phyloP scores from a whole-genome alignment of 129 eudicot species.

The Solidago caesia region DNA sequence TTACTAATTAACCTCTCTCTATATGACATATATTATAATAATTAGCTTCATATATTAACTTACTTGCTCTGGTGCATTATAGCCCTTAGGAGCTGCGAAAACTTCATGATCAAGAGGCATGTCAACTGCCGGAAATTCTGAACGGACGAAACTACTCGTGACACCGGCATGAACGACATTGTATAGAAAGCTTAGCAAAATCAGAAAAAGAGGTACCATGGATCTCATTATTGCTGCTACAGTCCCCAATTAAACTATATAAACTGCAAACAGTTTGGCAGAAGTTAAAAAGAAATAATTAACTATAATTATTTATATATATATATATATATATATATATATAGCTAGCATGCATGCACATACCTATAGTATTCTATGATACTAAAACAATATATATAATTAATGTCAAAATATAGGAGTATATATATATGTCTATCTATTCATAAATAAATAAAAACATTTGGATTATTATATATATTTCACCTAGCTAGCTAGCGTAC shows the following conservation, averaged over 20 bases:
- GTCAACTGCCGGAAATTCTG: constrained; percentile 82
- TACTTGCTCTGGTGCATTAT: constrained; percentile 94
- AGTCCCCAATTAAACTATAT: not conserved
- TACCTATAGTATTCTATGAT: no score
- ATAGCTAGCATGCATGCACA: no score
- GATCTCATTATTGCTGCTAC: constrained; percentile 33
- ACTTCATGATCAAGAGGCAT: constrained; percentile 86
- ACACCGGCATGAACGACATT: constrained; percentile 53
- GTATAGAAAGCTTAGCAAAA: constrained; percentile 39
- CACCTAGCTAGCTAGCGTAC: no score
- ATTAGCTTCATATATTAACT: not conserved
- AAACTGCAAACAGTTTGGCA: constrained; percentile 12
- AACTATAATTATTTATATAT: not conserved
- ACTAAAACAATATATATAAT: no score
- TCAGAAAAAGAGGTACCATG: constrained; percentile 40
- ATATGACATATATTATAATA: no score
- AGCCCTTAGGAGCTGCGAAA: constrained; percentile 69
- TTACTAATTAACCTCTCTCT: no score
- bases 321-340: no score
- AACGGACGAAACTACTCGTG: constrained; percentile 75
- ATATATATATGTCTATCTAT: no score
- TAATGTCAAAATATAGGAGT: no score
- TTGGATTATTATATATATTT: no score
- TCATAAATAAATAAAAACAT: no score
- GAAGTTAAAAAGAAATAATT: not conserved